Percentiles rank a stretch among this genome's conserved stretches.
Evolutionary conservation across 345 rosid genomes (phyloP).

Genomic region (Moricandia arvensis): DNA sequence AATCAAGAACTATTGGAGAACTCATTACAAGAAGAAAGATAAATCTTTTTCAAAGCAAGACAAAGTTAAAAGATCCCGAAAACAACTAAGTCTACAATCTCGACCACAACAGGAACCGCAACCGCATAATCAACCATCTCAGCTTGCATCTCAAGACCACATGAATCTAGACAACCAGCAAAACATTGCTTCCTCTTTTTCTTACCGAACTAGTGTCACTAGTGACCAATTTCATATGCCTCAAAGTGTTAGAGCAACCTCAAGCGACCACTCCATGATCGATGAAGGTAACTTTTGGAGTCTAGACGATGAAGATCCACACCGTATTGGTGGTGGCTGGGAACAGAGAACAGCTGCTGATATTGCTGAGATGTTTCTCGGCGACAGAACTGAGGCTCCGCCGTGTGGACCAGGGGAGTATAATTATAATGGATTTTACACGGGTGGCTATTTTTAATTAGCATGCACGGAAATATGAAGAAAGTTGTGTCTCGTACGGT

Average conservation of each 20-base stretch:
- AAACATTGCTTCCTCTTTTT: constrained; percentile 17
- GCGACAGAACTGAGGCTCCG: neutral
- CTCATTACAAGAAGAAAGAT: constrained; percentile 70
- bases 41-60: constrained; percentile 39
- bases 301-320: constrained; percentile 36
- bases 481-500: neutral
- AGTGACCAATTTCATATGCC: constrained; percentile 37
- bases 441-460: constrained; percentile 43
- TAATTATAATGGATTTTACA: constrained; percentile 21
- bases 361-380: constrained; percentile 34
- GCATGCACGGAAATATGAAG: neutral
- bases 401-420: constrained; percentile 33
- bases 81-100: constrained; percentile 34
- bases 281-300: constrained; percentile 53
- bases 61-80: constrained; percentile 27
- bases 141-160: constrained; percentile 11
- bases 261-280: constrained; percentile 27
- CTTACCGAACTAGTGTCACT: constrained; percentile 24
- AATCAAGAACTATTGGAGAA: constrained; percentile 95
- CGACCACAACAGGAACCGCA: constrained; percentile 16
- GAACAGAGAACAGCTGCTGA: neutral
- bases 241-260: constrained; percentile 32
- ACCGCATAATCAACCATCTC: constrained; percentile 6
- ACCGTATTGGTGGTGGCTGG: constrained; percentile 16
- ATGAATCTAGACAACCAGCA: constrained; percentile 16